Evolutionary conservation across 148 eudicot genomes (phyloP).

Genomic region (Persicaria tinctoria): DNA sequence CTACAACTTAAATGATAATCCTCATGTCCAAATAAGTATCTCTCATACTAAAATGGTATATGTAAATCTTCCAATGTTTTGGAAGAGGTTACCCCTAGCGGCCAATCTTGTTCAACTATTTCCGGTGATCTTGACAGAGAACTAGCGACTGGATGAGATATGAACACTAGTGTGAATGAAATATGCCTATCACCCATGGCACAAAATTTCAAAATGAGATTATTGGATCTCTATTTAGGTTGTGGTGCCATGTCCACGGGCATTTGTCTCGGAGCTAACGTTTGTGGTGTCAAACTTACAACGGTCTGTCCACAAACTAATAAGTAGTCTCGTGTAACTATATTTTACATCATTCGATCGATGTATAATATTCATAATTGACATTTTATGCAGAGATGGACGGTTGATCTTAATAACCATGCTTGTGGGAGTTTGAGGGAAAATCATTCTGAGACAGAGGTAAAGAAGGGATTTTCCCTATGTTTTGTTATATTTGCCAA

Average conservation of each 20-base stretch:
- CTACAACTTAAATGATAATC: constrained; percentile 47
- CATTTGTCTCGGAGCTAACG: constrained; percentile 57
- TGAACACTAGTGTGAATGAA: too few relatives aligned
- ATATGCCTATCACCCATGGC: too few relatives aligned
- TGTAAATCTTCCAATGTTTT: neutral
- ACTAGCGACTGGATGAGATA: constrained; percentile 15
- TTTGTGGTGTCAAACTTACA: constrained; percentile 46
- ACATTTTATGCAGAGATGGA: constrained; percentile 58
- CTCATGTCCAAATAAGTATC: constrained; percentile 41
- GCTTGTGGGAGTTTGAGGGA: constrained; percentile 63
- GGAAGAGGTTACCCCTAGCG: constrained; percentile 24
- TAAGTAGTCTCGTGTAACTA: neutral
- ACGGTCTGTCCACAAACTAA: constrained; percentile 37
- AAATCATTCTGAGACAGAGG: constrained; percentile 86
- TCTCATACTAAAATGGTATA: neutral
- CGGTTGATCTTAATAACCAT: constrained; percentile 50
- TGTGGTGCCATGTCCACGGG: constrained; percentile 93
- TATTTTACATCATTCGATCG: neutral
- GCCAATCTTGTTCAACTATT: constrained; percentile 31
- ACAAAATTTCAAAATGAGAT: constrained; percentile 13
- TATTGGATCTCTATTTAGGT: constrained; percentile 60
- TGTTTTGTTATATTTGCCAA: neutral
- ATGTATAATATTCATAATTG: neutral
- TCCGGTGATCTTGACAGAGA: constrained; percentile 38
- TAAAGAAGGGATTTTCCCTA: constrained; percentile 1